Conservation (phyloP, 2,329 filamentous ascomycete genomes). For the Zelopaecilomyces penicillatus region DNA sequence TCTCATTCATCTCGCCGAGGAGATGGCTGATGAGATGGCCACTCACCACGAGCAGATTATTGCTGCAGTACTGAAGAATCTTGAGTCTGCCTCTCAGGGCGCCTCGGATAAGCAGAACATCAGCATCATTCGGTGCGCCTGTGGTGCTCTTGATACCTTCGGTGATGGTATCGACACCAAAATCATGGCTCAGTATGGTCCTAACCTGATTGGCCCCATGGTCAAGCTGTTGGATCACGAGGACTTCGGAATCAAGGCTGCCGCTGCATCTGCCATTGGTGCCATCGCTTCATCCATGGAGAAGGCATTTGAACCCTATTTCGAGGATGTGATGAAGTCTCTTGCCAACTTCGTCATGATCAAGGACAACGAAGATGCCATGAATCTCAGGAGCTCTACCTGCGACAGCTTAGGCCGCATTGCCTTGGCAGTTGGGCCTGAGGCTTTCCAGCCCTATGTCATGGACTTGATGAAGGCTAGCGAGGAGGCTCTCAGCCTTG, state of each 20-base stretch:
- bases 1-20: constrained; percentile 83
- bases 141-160: constrained; percentile 83
- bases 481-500: constrained; percentile 81
- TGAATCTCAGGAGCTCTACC: constrained; percentile 81
- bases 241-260: constrained; percentile 82
- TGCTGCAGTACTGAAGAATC: constrained; percentile 76
- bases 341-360: constrained; percentile 75
- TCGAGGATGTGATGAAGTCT: constrained; percentile 82
- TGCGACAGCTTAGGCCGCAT: constrained; percentile 93
- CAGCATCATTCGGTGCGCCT: constrained; percentile 81
- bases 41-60: constrained; percentile 80
- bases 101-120: constrained; percentile 66
- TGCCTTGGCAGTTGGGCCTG: constrained; percentile 74
- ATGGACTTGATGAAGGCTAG: constrained; percentile 84
- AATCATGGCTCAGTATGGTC: constrained; percentile 73
- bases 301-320: constrained; percentile 80
- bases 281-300: constrained; percentile 83
- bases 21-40: constrained; percentile 82
- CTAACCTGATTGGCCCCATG: constrained; percentile 75
- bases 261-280: constrained; percentile 80
- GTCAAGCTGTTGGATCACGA: constrained; percentile 75
- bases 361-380: constrained; percentile 83
- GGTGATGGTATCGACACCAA: constrained; percentile 74
- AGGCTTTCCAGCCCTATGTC: constrained; percentile 86
- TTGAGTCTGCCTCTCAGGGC: constrained; percentile 68